Conservation (phyloP, 345 rosid genomes). For the Rhodomyrtus tomentosa region DNA sequence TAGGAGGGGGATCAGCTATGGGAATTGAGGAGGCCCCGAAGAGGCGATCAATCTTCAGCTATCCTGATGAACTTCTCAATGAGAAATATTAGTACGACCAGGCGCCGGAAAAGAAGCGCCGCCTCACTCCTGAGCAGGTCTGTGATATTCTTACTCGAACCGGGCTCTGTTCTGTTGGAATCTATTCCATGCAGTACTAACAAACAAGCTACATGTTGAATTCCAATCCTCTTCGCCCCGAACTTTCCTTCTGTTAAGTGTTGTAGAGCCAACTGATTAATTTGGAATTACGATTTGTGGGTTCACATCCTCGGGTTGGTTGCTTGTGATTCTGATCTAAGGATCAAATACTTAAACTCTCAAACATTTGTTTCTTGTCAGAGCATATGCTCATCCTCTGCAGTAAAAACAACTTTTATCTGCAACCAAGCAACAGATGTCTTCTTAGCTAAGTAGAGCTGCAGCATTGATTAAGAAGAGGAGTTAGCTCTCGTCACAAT, state of each 20-base stretch:
- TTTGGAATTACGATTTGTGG: neutral
- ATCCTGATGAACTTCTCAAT: conserved; percentile 50
- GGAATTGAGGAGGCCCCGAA: conserved; percentile 52
- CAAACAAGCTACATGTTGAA: no score
- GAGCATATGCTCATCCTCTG: neutral
- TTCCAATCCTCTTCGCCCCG: neutral
- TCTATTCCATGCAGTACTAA: neutral
- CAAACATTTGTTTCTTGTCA: neutral
- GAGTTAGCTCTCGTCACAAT: neutral
- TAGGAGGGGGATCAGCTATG: conserved; percentile 45
- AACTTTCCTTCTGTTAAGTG: neutral
- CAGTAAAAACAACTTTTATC: neutral
- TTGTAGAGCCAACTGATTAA: neutral
- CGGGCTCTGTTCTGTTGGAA: neutral
- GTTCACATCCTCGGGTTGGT: neutral
- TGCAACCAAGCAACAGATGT: neutral
- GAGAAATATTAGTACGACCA: conserved; percentile 76
- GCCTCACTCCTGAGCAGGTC: conserved; percentile 76
- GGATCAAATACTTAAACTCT: neutral
- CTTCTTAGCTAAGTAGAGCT: neutral
- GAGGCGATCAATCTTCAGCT: conserved; percentile 61
- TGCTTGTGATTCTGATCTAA: neutral
- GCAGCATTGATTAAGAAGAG: neutral
- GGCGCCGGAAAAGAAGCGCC: conserved; percentile 77
- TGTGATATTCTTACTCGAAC: no score